Evolutionary conservation across 352 stramenopile genomes (phyloP), one percentile per base, ranked within the genome.

Genomic region (Globisporangium heterothallicum): DNA sequence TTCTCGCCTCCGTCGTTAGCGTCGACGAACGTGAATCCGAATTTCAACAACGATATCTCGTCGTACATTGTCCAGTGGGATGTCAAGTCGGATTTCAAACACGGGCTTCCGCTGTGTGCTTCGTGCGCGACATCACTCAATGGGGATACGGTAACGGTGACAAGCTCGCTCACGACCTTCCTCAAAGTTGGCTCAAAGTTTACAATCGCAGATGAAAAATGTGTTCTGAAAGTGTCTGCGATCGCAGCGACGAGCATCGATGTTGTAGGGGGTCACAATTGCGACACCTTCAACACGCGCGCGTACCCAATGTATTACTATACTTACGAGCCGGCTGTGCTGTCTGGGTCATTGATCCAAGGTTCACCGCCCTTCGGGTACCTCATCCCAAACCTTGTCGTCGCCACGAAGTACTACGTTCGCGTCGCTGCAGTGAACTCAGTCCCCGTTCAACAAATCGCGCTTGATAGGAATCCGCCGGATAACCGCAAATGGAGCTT

Each of bases 401-500:
- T 72, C 4, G 62, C 53, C 18, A 87, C 71, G 47, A 78, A 72
- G 19, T 98, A 98, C 65, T 97, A 92, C 65, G 81, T 98, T 2
- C 78, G 93, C 4, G 80, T 98, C 24, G 86, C 91, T 3, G 93
- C 93, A 14, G 61, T 85, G 9, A 98, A 98, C 67, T 85, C 76
- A 8, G 86, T 98, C 22, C 73, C 74, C 1, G 66, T 86, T 13
- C 91, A 98, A 66, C 59, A 75, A 47, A 82, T 98, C 44, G 70
- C 92, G 22, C 65, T 93, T 10, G 69, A 68, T 42, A 82, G 83
- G 10, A 80, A 82, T 26, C 76, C 86, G 12, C 78, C 77, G 9
- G 71, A 97, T 56, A 98, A 97, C 56, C 92, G 90, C 18, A 85
- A 96, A 55, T 98, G 94, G 93, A 96, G 86, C 25, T 83, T 76